Evolutionary conservation across 805 yeast genomes (phyloP), one percentile per base, ranked within the genome.

Genomic region (Candida parachauliodes): DNA sequence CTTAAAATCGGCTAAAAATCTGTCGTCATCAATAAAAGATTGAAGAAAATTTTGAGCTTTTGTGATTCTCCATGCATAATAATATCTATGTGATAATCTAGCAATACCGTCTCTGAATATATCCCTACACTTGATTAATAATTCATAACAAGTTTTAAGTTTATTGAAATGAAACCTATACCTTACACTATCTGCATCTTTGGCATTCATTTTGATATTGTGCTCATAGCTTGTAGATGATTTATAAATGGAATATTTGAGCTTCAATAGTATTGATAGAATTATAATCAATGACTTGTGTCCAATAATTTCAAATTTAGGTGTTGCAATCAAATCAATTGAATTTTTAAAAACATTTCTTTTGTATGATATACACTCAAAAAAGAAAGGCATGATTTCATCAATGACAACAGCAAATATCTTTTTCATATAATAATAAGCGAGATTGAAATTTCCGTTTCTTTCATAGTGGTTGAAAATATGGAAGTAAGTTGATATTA

Each of bases 1-100:
- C 15, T 37, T 43, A 30, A 42, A 42, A 18, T n/a, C 37, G 28
- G 29, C 32, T 24, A 28, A 34, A 32, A 60, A 49, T 7, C 54
- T 59, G 12, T 58, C 46, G 15, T 60, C 54, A 0, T 44, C 54
- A 8, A 76, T 39, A 4, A 70, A 36, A 16, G 55, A 59, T 11
- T 68, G 45, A 16, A 78, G 47, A 30, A 63, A 68, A 7, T 54
- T 55, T 34, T 74, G 75, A 0, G 84, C 81, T 47, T 80, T 81
- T 28, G 76, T 67, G 52, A 82, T 70, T 57, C 84, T 72, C 79
- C 81, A 79, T 2, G 88, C 83, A 51, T 79, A 80, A 41, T 77
- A 78, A 51, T 80, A 82, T 43, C 77, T 68, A 20, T 61, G 66
- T 11, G 84, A 75, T 26, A 83, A 57, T 28, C 65, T 64, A 11